phyloP scores from a whole-genome alignment of 179 eudicot species.

The Spinacia oleracea region DNA sequence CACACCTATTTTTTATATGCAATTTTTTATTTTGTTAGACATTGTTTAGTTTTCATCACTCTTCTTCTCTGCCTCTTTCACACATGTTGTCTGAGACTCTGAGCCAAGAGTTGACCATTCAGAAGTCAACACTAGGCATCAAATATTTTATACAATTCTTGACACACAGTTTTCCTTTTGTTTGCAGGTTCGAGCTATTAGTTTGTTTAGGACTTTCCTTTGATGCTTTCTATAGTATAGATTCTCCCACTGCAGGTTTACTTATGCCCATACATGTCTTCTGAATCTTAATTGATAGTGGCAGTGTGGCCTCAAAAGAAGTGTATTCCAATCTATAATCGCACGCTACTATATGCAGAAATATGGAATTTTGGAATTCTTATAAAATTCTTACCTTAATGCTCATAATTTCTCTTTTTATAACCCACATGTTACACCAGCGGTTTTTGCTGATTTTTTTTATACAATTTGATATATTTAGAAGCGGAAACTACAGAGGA shows the following conservation, averaged over 20 bases:
- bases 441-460: not conserved
- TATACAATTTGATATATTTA: not conserved
- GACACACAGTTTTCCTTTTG: not conserved
- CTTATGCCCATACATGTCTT: not conserved
- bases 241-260: not conserved
- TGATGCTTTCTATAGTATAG: not conserved
- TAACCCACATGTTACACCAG: not conserved
- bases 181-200: not conserved
- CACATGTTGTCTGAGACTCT: not conserved
- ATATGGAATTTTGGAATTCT: not conserved
- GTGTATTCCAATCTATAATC: not conserved
- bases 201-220: not conserved
- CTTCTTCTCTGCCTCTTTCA: not conserved
- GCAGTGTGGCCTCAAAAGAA: too few species aligned
- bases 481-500: not conserved
- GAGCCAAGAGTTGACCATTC: not conserved
- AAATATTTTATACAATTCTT: not conserved
- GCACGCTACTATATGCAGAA: conserved; percentile 7
- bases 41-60: not conserved
- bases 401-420: not conserved
- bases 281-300: not conserved
- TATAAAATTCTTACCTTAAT: not conserved
- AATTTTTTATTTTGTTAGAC: not conserved
- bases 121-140: not conserved
- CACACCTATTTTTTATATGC: not conserved